Evolutionary conservation across 1,284 basidiomycete genomes (phyloP).

Genomic region (Cerioporus squamosus): DNA sequence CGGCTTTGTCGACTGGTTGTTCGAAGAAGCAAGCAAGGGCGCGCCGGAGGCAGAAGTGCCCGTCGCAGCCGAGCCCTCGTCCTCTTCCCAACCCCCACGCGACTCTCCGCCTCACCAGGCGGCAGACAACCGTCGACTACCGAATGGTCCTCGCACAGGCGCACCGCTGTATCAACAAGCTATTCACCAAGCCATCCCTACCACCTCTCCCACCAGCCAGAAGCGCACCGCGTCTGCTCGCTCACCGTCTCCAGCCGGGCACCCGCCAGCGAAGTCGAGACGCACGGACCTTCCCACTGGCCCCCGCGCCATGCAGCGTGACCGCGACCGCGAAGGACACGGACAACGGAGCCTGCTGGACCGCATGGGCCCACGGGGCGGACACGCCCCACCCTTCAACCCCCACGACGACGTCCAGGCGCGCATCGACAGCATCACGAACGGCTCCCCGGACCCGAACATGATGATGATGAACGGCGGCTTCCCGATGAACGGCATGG

Average conservation of each 20-base stretch:
- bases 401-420: conserved; percentile 73
- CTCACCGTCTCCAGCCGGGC: conserved; percentile 71
- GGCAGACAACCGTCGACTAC: conserved; percentile 45
- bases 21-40: conserved; percentile 75
- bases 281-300: conserved; percentile 78
- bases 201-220: conserved; percentile 53
- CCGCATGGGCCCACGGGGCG: conserved; percentile 58
- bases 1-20: conserved; percentile 82
- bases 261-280: conserved; percentile 60
- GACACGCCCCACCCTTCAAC: conserved; percentile 31
- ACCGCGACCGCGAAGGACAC: conserved; percentile 39
- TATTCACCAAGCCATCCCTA: conserved; percentile 64
- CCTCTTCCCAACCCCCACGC: conserved; percentile 36
- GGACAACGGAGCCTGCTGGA: conserved; percentile 68
- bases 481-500: conserved; percentile 50
- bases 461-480: conserved; percentile 61
- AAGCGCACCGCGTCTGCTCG: conserved; percentile 74
- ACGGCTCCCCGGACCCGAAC: conserved; percentile 51
- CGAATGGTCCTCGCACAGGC: conserved; percentile 37
- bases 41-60: conserved; percentile 50
- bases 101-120: conserved; percentile 32
- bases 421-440: conserved; percentile 77
- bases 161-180: conserved; percentile 68
- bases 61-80: conserved; percentile 37
- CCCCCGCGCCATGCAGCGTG: conserved; percentile 72